Conservation (phyloP, 2,329 filamentous ascomycete genomes). For the Teratosphaeria gauchensis region DNA sequence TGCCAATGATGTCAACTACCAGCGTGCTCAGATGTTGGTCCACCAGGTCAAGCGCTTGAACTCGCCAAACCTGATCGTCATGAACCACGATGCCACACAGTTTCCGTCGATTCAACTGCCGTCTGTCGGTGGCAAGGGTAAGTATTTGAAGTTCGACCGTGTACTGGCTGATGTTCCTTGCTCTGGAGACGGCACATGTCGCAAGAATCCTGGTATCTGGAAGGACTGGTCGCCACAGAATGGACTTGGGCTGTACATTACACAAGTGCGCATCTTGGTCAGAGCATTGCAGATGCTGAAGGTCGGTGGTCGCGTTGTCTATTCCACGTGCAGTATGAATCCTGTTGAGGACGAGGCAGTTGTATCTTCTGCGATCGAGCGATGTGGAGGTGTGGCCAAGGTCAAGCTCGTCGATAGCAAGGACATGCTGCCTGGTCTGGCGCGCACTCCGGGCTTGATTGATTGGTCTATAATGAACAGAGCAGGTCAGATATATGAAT, state of each 20-base stretch:
- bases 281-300: slow-evolving; percentile 93
- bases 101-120: slow-evolving; percentile 89
- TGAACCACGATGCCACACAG: slow-evolving; percentile 93
- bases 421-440: slow-evolving; percentile 64
- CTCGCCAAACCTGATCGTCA: slow-evolving; percentile 92
- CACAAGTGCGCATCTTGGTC: slow-evolving; percentile 81
- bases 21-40: slow-evolving; percentile 90
- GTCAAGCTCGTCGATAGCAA: slow-evolving; percentile 79
- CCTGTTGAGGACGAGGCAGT: slow-evolving; percentile 95
- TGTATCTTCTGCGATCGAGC: slow-evolving; percentile 74
- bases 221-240: slow-evolving; percentile 87
- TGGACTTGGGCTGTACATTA: slow-evolving; percentile 75
- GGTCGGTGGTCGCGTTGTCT: slow-evolving; percentile 86
- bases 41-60: slow-evolving; percentile 96
- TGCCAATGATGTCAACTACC: slow-evolving; percentile 94
- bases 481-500: slow-evolving; percentile 65
- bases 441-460: slow-evolving; percentile 66
- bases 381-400: slow-evolving; percentile 74
- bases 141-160: slow-evolving; percentile 92
- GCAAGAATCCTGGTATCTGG: slow-evolving; percentile 93
- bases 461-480: slow-evolving; percentile 91
- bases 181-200: slow-evolving; percentile 84
- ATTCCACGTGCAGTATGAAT: slow-evolving; percentile 98
- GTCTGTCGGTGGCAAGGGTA: slow-evolving; percentile 39
- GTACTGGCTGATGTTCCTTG: slow-evolving; percentile 95